Evolutionary conservation across 108 stramenopile species (phyloP), one percentile per base, ranked within the genome.

Genomic region (Fragilariopsis cylindrus): DNA sequence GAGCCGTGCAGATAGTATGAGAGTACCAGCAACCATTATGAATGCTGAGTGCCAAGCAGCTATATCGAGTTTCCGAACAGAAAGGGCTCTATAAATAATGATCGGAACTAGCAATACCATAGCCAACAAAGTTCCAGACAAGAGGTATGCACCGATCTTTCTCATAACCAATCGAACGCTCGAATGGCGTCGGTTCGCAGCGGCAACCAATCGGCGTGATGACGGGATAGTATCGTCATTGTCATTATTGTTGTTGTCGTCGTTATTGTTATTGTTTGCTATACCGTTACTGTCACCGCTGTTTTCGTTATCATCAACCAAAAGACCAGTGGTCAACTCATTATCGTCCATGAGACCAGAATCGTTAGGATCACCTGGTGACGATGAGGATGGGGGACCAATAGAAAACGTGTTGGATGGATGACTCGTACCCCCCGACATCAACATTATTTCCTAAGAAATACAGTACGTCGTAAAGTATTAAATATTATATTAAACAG

Each of bases 1-100:
- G 39, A 89, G 79, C 16, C 87, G 71, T 4, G 81, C 50, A n/a
- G 87, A 87, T 4, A 96, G 52, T 18, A 91, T 84, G 13, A 96
- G 60, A 0, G 96, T 93, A 1, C 92, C 84, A 19, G 88, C 60
- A 1, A 92, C 89, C 82, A 95, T 92, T 42, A 87, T 86, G 7
- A 80, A 90, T 16, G 96, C 91, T 5, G 82, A 84, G 71, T 91
- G 79, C 65, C 90, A 96, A 11, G 95, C 92, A 2, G 90, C 90
- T 45, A 85, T 70, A 60, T 93, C 91, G 3, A 87, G 9, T 50
- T 84, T 70, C 19, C 57, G 40, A 12, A 78, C 44, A 19, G 56
- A 12, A 5, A 85, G 41, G 19, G 72, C 73, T 54, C 53, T 49
- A 80, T 87, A 70, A 60, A 77, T 81, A 66, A 86, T 75, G 48